Base-by-base conservation (phyloP, 2,329 filamentous ascomycete genomes). In the Lomentospora prolificans region DNA sequence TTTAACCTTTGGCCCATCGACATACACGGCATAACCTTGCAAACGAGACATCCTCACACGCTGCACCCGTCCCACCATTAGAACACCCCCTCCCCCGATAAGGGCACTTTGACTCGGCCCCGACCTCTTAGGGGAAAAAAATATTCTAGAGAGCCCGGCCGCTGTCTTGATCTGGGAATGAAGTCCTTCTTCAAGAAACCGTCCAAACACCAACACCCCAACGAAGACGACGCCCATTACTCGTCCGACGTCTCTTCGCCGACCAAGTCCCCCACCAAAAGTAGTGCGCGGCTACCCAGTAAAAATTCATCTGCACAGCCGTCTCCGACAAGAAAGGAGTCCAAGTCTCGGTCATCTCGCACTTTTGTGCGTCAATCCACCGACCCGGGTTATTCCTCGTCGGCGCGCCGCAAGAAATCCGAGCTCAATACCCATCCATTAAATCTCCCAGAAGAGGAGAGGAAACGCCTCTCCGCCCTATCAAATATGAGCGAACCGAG, bases 381-480 rank as follows among this genome's bases (percentile, higher is more conserved):
- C 58, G 77, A 80, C 57, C 69, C 74, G 24, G 69, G 70, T 14
- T 54, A 60, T 60, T 73, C 71, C 28, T 67, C 67, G 14, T 75
- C 72, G 50, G 71, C 68, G 31, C 75, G 78, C 56, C 74, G 78
- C 60, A 72, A 71, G 63, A 82, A 81, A 67, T 71, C 75, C 65
- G 84, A 89, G 67, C 77, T 77, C 60, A 81, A 92, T 67, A 86
- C 84, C 2, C 91, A 96, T 70, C 92, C 92, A 39, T 80, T 96
- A 54, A 96, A 96, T 66, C 82, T 95, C 22, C 90, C 87, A 2
- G 90, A 90, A 50, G 90, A 96, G 74, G 86, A 96, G 78, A 81
- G 90, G 65, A 87, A 88, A 69, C 84, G 89, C 60, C 72, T 88
- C 57, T 89, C 86, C 51, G 79, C 78, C 62, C 77, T 90, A 60